Evolutionary conservation across 192 early-diverging fungal genomes (phyloP).

Genomic region (Nowakowskiella sp.): DNA sequence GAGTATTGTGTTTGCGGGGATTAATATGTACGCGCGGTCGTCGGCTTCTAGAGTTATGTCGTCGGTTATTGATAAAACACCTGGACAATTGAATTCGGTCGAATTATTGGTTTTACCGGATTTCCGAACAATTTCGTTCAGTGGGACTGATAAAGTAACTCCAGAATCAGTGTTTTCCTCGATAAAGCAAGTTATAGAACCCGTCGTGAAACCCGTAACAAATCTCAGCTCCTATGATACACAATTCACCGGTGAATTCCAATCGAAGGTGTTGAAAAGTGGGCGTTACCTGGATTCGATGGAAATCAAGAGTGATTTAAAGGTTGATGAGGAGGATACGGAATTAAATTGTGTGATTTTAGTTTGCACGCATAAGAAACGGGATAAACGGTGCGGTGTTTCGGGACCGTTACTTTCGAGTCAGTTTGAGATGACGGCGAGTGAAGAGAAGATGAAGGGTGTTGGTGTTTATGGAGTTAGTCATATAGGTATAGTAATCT

Average conservation of each 20-base stretch:
- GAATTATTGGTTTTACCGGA: neutral
- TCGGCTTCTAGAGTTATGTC: neutral
- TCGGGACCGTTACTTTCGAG: slow-evolving; percentile 51
- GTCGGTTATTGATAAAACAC: neutral
- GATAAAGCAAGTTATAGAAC: neutral
- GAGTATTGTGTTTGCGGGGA: slow-evolving; percentile 33
- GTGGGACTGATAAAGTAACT: too few relatives aligned
- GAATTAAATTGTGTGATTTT: slow-evolving; percentile 36
- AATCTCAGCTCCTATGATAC: neutral
- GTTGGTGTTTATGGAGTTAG: slow-evolving; percentile 40
- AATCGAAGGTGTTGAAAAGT: too few relatives aligned
- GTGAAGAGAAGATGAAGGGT: too few relatives aligned
- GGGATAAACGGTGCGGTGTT: slow-evolving; percentile 59
- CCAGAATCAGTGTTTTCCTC: slow-evolving; percentile 4
- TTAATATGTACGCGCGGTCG: slow-evolving; percentile 10
- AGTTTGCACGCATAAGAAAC: slow-evolving; percentile 53
- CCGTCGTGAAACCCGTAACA: slow-evolving; percentile 4
- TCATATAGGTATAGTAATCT: slow-evolving; percentile 40
- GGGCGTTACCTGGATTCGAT: too few relatives aligned
- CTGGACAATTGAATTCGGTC: neutral
- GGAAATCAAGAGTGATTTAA: too few relatives aligned
- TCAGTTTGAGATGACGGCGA: slow-evolving; percentile 38
- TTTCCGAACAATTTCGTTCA: too few relatives aligned
- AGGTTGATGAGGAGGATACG: neutral
- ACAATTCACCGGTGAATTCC: neutral